Conservation (phyloP, 2,329 filamentous ascomycete genomes). For the Aspergillus amoenus region DNA sequence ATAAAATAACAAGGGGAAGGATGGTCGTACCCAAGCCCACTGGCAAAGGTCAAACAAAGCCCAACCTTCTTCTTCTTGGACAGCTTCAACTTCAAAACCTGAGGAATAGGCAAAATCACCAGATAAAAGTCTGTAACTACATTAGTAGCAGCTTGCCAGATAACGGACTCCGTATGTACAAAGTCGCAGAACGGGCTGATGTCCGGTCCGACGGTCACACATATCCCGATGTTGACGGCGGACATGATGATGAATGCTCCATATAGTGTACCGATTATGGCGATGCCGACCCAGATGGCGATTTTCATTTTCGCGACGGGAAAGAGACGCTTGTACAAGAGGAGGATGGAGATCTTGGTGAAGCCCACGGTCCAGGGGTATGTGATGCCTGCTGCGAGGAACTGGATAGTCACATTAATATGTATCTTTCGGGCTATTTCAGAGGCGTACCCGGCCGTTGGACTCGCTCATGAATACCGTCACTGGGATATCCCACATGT, state of each 20-base stretch:
- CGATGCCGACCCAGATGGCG: not conserved
- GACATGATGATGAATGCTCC: not conserved
- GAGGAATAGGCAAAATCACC: slow-evolving; percentile 1
- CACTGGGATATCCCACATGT: slow-evolving; percentile 3
- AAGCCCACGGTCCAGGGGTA: slow-evolving; percentile 4
- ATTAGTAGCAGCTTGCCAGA: not conserved
- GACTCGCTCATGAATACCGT: too few species aligned
- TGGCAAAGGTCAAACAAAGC: not conserved
- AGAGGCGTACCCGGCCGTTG: too few species aligned
- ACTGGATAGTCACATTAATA: not conserved
- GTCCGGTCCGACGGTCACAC: not conserved
- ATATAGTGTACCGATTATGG: not conserved
- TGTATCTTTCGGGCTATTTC: not conserved
- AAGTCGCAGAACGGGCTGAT: not conserved
- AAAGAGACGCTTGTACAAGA: slow-evolving; percentile 3
- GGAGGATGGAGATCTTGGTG: slow-evolving; percentile 4
- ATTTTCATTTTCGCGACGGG: not conserved
- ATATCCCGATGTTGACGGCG: not conserved
- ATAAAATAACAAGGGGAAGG: too few species aligned
- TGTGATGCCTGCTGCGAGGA: not conserved
- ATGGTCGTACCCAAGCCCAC: not conserved
- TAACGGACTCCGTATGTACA: not conserved
- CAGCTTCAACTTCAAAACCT: not conserved
- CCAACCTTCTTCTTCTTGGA: not conserved
- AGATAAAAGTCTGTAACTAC: slow-evolving; percentile 5